Base-by-base conservation (phyloP, 495 filamentous ascomycete species). In the Penicillium fimorum region DNA sequence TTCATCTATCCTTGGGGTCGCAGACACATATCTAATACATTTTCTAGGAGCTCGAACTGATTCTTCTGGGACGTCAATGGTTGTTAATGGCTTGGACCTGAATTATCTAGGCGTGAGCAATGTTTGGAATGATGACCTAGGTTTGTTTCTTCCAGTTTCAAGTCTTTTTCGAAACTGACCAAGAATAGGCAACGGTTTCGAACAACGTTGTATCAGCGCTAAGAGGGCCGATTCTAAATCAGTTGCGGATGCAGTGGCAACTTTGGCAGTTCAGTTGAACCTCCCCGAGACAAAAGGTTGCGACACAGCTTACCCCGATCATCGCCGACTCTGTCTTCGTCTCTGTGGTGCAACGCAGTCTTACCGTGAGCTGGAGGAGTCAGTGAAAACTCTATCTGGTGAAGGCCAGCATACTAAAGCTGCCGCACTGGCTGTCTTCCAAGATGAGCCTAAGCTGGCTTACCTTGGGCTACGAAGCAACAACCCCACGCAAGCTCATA, bases 81-180 rank as follows among this genome's bases (percentile, higher is more conserved):
- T 89, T 43, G 73, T 82, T n/a, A 79, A 84, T 40, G 76, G 81
- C 2, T 70, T 96, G 6, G 94, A 97, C 61, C 68, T 96, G 40
- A 91, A 86, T 62, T 98, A 91, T 67, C 69, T 96, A 65, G 94
- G 94, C 4, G 85, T 97, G 41, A 77, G 82, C 51, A 82, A 81
- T 37, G 82, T 96, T 15, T 97, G 92, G 92, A 86, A 74, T 30
- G 87, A 89, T 62, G 78, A 89, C 35, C 67, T 91, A 47, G 85
- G 89, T 87, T 66, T 45, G 77, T 58, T 38, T 29, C 22, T 33
- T 44, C 24, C 4, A 3, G 8, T 27, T 5, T 35, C 17, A 18
- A 43, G 4, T 5, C 25, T 33, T 17, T 17, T 24, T 32, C 17
- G 18, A 63, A 41, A 60, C 65, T 66, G 24, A 50, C 20, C 12